Percentiles rank a stretch among this genome's conserved stretches.
Evolutionary conservation across 345 rosid genomes (phyloP).

Genomic region (Bruguiera parviflora): DNA sequence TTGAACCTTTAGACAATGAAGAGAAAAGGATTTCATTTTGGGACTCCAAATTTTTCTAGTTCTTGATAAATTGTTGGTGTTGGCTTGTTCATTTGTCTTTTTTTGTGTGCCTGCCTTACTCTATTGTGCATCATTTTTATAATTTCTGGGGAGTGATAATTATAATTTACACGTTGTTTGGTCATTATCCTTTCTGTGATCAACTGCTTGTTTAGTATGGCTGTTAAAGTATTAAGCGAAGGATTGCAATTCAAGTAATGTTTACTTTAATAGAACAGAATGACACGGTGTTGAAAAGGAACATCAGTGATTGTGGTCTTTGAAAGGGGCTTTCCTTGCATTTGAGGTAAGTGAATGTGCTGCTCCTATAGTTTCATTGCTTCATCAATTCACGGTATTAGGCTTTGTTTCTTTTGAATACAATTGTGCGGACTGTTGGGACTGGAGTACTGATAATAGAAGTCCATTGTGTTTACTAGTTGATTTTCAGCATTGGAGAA

Average conservation of each 20-base stretch:
- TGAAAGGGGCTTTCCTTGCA: not conserved
- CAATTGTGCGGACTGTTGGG: not conserved
- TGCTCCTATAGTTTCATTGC: not conserved
- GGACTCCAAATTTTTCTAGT: not conserved
- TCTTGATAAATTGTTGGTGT: no score
- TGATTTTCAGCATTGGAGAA: no score
- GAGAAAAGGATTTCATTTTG: not conserved
- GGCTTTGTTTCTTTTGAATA: not conserved
- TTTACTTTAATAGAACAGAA: not conserved
- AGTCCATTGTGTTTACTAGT: no score
- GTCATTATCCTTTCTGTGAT: no score
- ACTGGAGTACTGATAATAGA: no score
- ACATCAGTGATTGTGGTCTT: not conserved
- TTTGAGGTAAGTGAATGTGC: not conserved
- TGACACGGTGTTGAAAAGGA: not conserved
- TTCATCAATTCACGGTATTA: not conserved
- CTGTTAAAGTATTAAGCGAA: not conserved
- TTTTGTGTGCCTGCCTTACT: no score
- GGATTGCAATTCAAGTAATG: no score
- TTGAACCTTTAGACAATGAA: constrained; percentile 6
- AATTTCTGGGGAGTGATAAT: no score
- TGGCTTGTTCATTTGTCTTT: no score
- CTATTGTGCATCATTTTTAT: no score
- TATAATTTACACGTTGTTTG: no score
- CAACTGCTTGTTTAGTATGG: no score